Conservation (phyloP, 2,329 filamentous ascomycete genomes). For the Knoxdaviesia proteae region DNA sequence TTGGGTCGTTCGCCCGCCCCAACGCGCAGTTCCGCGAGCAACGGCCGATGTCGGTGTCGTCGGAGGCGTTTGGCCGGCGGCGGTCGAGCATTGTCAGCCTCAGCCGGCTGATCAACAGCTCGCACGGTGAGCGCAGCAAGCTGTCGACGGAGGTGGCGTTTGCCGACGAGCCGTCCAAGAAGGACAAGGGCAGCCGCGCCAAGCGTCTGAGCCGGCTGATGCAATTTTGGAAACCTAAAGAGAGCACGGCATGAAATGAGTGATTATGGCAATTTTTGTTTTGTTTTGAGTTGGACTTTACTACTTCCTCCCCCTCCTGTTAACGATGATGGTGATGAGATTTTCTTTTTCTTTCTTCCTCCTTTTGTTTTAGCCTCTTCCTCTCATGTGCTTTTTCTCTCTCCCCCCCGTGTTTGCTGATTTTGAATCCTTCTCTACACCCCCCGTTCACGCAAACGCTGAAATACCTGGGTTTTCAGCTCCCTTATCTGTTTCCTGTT, state of each 20-base stretch:
- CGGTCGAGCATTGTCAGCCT: conserved; percentile 59
- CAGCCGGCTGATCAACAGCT: conserved; percentile 54
- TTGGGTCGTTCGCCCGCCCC: conserved; percentile 13
- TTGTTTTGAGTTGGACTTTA: background rate
- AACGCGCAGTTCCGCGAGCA: conserved; percentile 30
- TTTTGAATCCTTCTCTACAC: too few species aligned
- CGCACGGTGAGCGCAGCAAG: conserved; percentile 56
- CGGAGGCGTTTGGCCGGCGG: conserved; percentile 43
- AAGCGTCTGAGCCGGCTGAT: conserved; percentile 55
- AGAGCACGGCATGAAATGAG: conserved; percentile 6
- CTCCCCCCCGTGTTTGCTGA: too few species aligned
- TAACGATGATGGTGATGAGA: background rate
- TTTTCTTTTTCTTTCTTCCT: background rate
- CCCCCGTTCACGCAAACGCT: too few species aligned
- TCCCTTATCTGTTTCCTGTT: too few species aligned
- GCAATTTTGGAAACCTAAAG: conserved; percentile 53
- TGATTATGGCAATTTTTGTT: background rate
- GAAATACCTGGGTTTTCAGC: too few species aligned
- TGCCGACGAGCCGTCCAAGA: conserved; percentile 35
- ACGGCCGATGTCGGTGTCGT: conserved; percentile 40
- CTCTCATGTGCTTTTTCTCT: too few species aligned
- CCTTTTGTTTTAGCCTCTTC: too few species aligned
- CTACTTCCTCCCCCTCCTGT: too few species aligned
- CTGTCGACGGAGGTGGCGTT: conserved; percentile 45
- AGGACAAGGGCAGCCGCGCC: conserved; percentile 38